Percentiles rank a stretch among this genome's conserved stretches.
Conservation (phyloP, 202 grass and related monocot species). For the Saccharum hybrid region DNA sequence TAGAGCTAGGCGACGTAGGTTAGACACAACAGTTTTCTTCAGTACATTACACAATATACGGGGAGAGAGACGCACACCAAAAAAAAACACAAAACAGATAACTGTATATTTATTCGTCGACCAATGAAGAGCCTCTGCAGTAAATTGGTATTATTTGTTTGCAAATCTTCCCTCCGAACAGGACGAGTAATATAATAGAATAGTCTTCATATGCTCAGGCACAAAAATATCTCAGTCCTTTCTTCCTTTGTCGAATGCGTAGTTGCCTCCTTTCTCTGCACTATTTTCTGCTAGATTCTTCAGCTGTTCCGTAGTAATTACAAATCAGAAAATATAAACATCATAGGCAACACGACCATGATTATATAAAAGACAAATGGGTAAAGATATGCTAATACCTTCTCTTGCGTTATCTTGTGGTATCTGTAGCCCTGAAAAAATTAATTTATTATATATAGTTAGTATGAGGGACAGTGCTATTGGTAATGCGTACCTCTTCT, state of each 20-base stretch:
- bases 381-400: constrained; percentile 38
- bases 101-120: background rate
- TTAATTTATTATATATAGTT: too few species aligned
- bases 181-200: background rate
- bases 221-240: background rate
- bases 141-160: constrained; percentile 6
- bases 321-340: background rate
- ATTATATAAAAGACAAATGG: background rate
- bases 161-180: background rate
- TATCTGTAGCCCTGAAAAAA: constrained; percentile 57
- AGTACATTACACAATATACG: background rate
- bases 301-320: constrained; percentile 13
- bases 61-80: background rate
- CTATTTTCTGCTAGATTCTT: background rate
- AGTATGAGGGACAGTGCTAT: too few species aligned
- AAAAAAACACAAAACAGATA: background rate
- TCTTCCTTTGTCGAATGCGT: background rate
- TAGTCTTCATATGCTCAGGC: background rate
- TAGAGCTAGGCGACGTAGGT: too few species aligned
- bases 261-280: background rate
- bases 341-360: background rate
- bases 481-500: background rate
- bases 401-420: constrained; percentile 50
- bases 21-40: background rate
- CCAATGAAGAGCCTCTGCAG: background rate